These are phyloP conservation scores for Clavispora fructus DNA, from an alignment of 805 yeast genomes.

Conservation along the genomic window DNA sequence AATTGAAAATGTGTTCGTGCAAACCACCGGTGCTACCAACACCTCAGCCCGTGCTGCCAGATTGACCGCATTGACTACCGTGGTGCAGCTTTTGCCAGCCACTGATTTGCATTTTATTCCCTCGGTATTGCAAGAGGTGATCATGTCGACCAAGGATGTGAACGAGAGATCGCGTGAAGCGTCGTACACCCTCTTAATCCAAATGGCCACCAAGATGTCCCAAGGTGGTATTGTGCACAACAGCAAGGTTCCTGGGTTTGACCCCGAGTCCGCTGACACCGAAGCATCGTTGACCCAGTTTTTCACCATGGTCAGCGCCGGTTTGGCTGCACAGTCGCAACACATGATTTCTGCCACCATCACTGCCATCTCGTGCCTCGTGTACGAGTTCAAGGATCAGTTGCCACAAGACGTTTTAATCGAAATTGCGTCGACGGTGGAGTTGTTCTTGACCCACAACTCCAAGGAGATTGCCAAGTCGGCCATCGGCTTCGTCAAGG, in stretches of 20 bases:
- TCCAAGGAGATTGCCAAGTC: slow-evolving; percentile 92
- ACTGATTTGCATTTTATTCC: slow-evolving; percentile 74
- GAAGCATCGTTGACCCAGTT: slow-evolving; percentile 72
- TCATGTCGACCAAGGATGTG: slow-evolving; percentile 83
- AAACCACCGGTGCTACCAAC: slow-evolving; percentile 53
- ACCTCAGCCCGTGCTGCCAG: slow-evolving; percentile 80
- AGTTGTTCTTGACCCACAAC: slow-evolving; percentile 82
- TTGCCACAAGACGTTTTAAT: slow-evolving; percentile 55
- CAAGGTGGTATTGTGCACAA: slow-evolving; percentile 65
- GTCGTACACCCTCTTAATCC: slow-evolving; percentile 68
- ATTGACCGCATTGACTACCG: slow-evolving; percentile 56
- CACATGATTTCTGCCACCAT: slow-evolving; percentile 95
- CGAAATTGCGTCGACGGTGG: slow-evolving; percentile 83
- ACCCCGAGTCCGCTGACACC: slow-evolving; percentile 53
- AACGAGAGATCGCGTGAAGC: slow-evolving; percentile 87
- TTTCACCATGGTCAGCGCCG: slow-evolving; percentile 92
- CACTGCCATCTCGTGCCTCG: slow-evolving; percentile 80
- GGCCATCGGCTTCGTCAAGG: slow-evolving; percentile 90
- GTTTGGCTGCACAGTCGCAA: slow-evolving; percentile 88
- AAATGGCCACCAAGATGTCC: slow-evolving; percentile 76
- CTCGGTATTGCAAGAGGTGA: slow-evolving; percentile 76
- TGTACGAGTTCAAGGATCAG: slow-evolving; percentile 75
- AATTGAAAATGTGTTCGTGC: slow-evolving; percentile 55
- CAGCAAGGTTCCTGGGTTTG: slow-evolving; percentile 63
- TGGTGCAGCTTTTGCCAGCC: slow-evolving; percentile 60